Evolutionary conservation across 1,284 basidiomycete genomes (phyloP), one percentile per base, ranked within the genome.

Genomic region (Peniophora sp.): DNA sequence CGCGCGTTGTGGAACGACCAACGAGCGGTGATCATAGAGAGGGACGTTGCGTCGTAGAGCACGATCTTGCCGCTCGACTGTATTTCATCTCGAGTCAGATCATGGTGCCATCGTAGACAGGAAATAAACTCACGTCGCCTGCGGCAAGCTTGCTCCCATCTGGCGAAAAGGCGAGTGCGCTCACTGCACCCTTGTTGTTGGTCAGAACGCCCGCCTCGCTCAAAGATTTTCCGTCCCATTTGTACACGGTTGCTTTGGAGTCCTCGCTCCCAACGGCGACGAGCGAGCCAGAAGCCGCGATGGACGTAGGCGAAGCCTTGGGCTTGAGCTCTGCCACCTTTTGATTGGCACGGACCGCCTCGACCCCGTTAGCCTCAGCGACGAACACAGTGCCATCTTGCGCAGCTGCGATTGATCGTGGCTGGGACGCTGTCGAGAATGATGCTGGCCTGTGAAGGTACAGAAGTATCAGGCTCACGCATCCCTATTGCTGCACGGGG

Each of bases 1-100:
- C 92, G 83, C 1, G 81, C 91, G 2, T 84, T 79, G 69, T 99
- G 96, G 74, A 88, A 87, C 3, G 90, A 83, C 96, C 96, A 98
- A 50, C 83, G 82, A 3, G 78, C 73, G 27, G 87, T 89, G 48
- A 86, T 68, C 50, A 77, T 60, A 14, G 44, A 45, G 6, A 45
- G 20, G 12, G 44, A 83, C 83, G 72, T 81, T 10, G 83, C 78
- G 58, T 93, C 84, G 67, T 84, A 91, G 10, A 94, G 73, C n/a
- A 81, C 69, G 52, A 96, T 81, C 67, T 85, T 90, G 43, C 92
- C 92, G 43, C 73, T 78, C 3, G 85, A 83, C 84, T 92, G 53
- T 3, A 24, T n/a, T n/a, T 41, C 9, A n/a, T 20, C 23, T 14
- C 22, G 41, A 38, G 36, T 41, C 17, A 32, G 51, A 20, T 20